Conservation (phyloP, 352 stramenopile genomes). For the Phytopythium litorale region DNA sequence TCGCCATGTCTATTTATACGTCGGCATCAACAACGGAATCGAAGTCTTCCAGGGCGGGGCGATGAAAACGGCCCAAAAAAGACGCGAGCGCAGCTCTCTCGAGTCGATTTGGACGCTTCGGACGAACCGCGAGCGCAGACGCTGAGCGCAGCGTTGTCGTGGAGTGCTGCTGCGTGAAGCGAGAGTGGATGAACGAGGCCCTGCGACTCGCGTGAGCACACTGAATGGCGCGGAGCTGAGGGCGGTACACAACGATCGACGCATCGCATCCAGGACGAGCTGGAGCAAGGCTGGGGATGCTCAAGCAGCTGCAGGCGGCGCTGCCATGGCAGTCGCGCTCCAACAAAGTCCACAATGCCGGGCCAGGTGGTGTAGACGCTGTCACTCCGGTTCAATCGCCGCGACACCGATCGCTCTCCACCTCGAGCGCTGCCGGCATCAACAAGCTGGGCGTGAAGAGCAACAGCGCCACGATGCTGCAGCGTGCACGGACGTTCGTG, state of each 20-base stretch:
- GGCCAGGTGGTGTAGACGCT: neutral
- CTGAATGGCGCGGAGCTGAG: neutral
- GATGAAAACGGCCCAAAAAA: neutral
- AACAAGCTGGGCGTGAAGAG: neutral
- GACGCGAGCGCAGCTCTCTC: neutral
- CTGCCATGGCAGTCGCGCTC: conserved; percentile 18
- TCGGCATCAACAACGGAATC: neutral
- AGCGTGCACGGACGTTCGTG: neutral
- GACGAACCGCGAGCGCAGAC: neutral
- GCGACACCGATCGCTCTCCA: neutral
- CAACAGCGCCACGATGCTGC: neutral
- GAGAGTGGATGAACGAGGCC: conserved; percentile 1
- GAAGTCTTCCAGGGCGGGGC: neutral
- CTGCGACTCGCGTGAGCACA: neutral
- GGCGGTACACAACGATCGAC: neutral
- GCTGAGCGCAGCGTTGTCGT: neutral
- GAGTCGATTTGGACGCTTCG: neutral
- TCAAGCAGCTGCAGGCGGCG: conserved; percentile 28
- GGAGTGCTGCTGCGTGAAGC: neutral
- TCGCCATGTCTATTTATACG: neutral
- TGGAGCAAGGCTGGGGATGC: neutral
- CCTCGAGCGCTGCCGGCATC: neutral
- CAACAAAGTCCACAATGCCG: conserved; percentile 30
- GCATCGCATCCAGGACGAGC: neutral
- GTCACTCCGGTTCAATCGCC: neutral